Evolutionary conservation across 176 grass and related monocot species (phyloP), one percentile per base, ranked within the genome.

Genomic region (Juncus inflexus): DNA sequence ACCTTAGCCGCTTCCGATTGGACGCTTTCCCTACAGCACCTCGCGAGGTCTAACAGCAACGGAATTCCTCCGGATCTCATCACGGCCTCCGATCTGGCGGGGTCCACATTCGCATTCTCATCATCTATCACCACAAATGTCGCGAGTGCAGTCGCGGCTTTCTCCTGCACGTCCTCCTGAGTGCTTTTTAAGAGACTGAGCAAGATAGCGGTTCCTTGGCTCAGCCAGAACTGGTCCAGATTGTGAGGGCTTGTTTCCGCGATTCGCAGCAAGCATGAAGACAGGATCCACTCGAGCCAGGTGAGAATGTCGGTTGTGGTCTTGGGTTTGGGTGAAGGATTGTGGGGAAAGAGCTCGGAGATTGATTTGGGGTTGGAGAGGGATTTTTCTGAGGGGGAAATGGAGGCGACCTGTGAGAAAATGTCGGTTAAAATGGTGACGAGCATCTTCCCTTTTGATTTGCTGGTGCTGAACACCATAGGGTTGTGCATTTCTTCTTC

Each of bases 1-100:
- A 97, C 94, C 79, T 99, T 99, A 55, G 89, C 95, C 78, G 95
- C 85, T 81, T 99, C 95, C 55, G 95, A 92, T 52, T 99, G 95
- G 69, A 83, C 78, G 13, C 80, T 88, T 78, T 94, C 95, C 71
- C 83, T 83, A 75, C 83, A 90, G 64, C 70, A 94, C 79, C 74
- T 88, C n/a, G 88, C 95, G 73, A 99, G 95, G 12, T 84, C 73
- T 50, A 99, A 66, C 49, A 99, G 78, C 81, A 99, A 79, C 9
- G 80, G 89, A 55, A 99, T 90, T 28, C 95, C 95, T 47, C 95
- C 89, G 62, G 86, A 59, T 75, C 73, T 53, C 95, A 99, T 99
- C 58, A 99, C 95, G 1, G 80, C 80, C 73, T 90, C 89, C 2
- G 95, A 88, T 58, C 89, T 90, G 73, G 86, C 89, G 50, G 85